phyloP scores from a whole-genome alignment of 73 alveolate species.

The Durusdinium trenchii region DNA sequence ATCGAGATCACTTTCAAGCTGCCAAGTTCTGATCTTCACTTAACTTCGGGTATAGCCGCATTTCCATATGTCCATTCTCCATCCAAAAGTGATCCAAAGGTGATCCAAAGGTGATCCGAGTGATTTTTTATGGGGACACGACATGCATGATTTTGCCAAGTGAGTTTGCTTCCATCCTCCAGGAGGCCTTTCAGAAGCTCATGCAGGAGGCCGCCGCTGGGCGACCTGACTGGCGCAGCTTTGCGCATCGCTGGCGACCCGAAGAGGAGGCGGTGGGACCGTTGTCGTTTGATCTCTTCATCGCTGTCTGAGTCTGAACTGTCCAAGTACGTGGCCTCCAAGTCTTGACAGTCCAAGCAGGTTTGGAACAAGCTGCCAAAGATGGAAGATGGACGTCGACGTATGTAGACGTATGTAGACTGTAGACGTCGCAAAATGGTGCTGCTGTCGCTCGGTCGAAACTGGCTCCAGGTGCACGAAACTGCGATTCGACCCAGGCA shows the following conservation, averaged over 20 bases:
- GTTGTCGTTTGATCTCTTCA: neutral
- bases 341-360: neutral
- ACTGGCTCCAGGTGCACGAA: slow-evolving; percentile 4
- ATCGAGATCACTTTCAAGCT: neutral
- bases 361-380: neutral
- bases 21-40: neutral
- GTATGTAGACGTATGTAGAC: neutral
- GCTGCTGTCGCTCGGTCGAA: neutral
- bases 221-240: slow-evolving; percentile 6
- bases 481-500: slow-evolving; percentile 51
- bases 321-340: neutral
- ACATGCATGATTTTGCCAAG: neutral
- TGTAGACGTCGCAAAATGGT: neutral
- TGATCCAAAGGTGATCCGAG: neutral
- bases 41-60: neutral
- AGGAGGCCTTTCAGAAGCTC: slow-evolving; percentile 12
- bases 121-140: neutral
- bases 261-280: slow-evolving; percentile 3
- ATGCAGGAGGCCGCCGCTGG: slow-evolving; percentile 18
- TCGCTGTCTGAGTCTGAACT: neutral
- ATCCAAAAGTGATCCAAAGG: neutral
- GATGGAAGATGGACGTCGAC: neutral
- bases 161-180: neutral
- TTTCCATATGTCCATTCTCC: neutral
- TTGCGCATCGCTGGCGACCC: slow-evolving; percentile 24